A percentile compares a stretch with the other conserved stretches of the same genome.
phyloP scores from a whole-genome alignment of 164 flowering plant species.

The Vitis vinifera region ASM3070453v1 NC_081807.1:4080001-4080500 shows the following conservation, averaged over 20 bases:
- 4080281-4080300: background rate
- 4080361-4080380: no score
- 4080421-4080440: background rate
- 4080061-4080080: background rate
- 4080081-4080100: background rate
- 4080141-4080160: background rate
- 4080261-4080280: background rate
- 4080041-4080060: background rate
- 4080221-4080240: background rate
- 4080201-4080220: conserved; percentile 1
- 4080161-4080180: background rate
- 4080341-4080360: no score
- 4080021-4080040: background rate
- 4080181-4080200: background rate
- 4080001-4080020: no score
- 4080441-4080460: background rate
- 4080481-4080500: background rate
- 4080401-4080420: background rate
- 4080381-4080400: no score
- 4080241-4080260: background rate
- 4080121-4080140: background rate
- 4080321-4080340: no score
- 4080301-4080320: no score
- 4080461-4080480: background rate
- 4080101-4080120: background rate